phyloP scores from a whole-genome alignment of 495 filamentous ascomycete species.

The Penicillium antarcticum region DNA sequence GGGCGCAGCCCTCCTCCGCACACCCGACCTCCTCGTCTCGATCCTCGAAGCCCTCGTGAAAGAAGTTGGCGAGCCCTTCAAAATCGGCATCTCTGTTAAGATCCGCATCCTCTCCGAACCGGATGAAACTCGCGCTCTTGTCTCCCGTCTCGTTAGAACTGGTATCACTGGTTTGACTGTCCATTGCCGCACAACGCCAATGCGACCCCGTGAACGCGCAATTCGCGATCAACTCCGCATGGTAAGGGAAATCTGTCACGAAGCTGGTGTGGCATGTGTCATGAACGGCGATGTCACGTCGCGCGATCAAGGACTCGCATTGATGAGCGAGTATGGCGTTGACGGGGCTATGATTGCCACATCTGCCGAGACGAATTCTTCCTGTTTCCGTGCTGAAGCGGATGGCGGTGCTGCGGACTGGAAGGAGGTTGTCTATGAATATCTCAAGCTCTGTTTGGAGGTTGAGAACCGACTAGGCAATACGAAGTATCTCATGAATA shows the following conservation, averaged over 20 bases:
- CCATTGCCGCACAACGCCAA: slow-evolving; percentile 93
- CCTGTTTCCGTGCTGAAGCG: slow-evolving; percentile 65
- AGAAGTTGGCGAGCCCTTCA: slow-evolving; percentile 68
- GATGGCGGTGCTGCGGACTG: slow-evolving; percentile 67
- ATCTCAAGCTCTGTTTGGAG: slow-evolving; percentile 66
- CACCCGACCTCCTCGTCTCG: slow-evolving; percentile 74
- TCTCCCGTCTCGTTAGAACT: slow-evolving; percentile 69
- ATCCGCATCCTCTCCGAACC: slow-evolving; percentile 81
- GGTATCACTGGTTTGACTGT: slow-evolving; percentile 91
- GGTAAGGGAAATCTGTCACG: slow-evolving; percentile 71
- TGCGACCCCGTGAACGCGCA: slow-evolving; percentile 85
- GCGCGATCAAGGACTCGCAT: slow-evolving; percentile 59
- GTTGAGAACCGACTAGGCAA: slow-evolving; percentile 85
- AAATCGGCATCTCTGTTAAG: slow-evolving; percentile 93
- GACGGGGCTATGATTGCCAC: slow-evolving; percentile 98
- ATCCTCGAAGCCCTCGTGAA: slow-evolving; percentile 80
- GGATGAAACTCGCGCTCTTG: slow-evolving; percentile 67
- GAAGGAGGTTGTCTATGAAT: slow-evolving; percentile 70
- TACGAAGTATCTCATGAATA: slow-evolving; percentile 83
- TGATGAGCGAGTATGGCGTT: slow-evolving; percentile 72
- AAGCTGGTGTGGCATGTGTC: slow-evolving; percentile 81
- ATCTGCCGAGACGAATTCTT: slow-evolving; percentile 82
- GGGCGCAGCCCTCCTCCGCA: slow-evolving; percentile 84
- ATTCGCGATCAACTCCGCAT: slow-evolving; percentile 82
- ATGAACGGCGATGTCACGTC: slow-evolving; percentile 91